Conservation (phyloP, 2,329 filamentous ascomycete species). For the Calycina herbarum region DNA sequence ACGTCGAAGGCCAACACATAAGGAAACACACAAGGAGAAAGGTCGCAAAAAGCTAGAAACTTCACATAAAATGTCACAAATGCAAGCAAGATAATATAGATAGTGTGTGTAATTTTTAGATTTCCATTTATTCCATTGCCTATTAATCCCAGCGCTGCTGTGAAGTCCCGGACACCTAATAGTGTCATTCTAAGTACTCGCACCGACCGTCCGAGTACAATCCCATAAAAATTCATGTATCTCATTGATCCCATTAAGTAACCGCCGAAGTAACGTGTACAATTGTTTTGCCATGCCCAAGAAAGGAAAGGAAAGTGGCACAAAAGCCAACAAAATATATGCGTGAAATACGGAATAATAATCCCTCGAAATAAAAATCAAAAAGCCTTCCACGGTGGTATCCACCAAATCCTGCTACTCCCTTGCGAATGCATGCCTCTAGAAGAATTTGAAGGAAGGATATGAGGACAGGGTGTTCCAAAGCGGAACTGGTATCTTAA, state of each 20-base stretch:
- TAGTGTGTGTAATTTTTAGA: not conserved
- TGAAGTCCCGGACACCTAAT: not conserved
- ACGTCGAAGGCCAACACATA: no score
- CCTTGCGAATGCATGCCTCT: constrained; percentile 11
- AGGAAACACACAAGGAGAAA: no score
- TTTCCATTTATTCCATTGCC: not conserved
- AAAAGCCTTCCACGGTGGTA: constrained; percentile 1
- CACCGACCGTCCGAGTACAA: not conserved
- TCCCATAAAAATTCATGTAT: constrained; percentile 9
- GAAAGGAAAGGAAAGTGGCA: not conserved
- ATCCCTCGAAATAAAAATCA: constrained; percentile 2
- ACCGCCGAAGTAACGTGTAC: not conserved
- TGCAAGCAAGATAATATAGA: not conserved
- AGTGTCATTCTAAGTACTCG: not conserved
- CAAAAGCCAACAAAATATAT: constrained; percentile 2
- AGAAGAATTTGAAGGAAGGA: constrained; percentile 9
- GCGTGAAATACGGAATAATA: constrained; percentile 1
- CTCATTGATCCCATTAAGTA: constrained; percentile 12
- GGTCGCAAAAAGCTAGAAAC: no score
- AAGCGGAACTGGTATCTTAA: constrained; percentile 16
- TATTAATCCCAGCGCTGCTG: constrained; percentile 1
- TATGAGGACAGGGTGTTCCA: constrained; percentile 10
- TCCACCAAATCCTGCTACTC: constrained; percentile 1
- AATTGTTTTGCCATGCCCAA: not conserved
- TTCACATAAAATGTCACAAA: not conserved